A percentile compares a stretch with the other conserved stretches of the same genome.
Conservation (phyloP, 2,329 filamentous ascomycete species). For the Ceratocystis smalleyi region DNA sequence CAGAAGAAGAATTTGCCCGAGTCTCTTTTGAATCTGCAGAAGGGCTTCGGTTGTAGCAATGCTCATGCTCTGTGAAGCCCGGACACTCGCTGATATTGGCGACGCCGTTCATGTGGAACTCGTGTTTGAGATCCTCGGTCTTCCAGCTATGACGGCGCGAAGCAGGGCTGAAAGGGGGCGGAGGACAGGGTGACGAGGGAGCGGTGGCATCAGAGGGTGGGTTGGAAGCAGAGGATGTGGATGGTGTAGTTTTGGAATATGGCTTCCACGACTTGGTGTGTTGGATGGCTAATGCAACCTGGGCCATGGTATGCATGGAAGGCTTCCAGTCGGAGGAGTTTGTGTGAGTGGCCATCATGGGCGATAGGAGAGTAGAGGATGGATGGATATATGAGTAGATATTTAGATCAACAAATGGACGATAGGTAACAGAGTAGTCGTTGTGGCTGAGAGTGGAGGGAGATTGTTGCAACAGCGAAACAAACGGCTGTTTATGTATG, state of each 20-base stretch:
- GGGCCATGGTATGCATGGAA: slow-evolving; percentile 10
- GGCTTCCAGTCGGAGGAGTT: slow-evolving; percentile 9
- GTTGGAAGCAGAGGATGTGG: background rate
- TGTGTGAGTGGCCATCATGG: background rate
- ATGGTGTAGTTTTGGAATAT: background rate
- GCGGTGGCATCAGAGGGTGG: background rate
- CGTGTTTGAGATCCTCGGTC: slow-evolving; percentile 38
- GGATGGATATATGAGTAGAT: background rate
- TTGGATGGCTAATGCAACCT: slow-evolving; percentile 11
- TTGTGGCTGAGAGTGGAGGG: background rate
- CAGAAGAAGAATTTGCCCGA: background rate
- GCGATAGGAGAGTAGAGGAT: background rate
- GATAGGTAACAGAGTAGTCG: background rate
- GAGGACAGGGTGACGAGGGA: background rate
- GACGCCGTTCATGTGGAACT: slow-evolving; percentile 33
- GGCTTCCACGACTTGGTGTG: slow-evolving; percentile 13
- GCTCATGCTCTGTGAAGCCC: slow-evolving; percentile 29
- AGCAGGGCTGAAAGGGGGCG: slow-evolving; percentile 14
- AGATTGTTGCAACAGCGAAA: background rate
- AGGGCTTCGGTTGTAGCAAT: background rate
- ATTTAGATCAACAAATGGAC: background rate
- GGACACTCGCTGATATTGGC: slow-evolving; percentile 25
- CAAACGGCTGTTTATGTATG: background rate
- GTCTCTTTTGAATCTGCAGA: background rate
- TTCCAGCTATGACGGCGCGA: slow-evolving; percentile 36